Conservation (phyloP, 306 rosid species). For the Amphicarpaea edgeworthii region DNA sequence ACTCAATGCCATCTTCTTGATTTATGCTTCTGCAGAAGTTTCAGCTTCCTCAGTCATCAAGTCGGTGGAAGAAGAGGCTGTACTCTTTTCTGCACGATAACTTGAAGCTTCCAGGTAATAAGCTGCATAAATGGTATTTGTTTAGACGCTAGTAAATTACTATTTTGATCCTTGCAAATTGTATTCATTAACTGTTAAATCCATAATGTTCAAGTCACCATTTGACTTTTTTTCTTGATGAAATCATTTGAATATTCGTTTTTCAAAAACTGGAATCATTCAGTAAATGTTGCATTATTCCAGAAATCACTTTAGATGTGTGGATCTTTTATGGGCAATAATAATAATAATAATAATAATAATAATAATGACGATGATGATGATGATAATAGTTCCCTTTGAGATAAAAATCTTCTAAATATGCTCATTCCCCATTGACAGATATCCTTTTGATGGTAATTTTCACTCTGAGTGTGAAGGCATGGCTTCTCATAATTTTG, state of each 20-base stretch:
- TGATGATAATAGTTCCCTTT: conserved; percentile 23
- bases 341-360: conserved; percentile 8
- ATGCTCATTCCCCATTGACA: conserved; percentile 54
- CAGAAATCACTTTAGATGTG: conserved; percentile 26
- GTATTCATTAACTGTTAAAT: conserved; percentile 6
- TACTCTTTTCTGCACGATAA: conserved; percentile 80
- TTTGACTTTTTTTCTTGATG: neutral
- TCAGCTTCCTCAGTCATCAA: conserved; percentile 86
- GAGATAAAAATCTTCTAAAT: conserved; percentile 48
- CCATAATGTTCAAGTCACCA: conserved; percentile 19
- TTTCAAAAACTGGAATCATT: conserved; percentile 1
- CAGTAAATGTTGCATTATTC: neutral
- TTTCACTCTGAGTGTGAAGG: conserved; percentile 84
- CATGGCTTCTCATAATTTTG: conserved; percentile 71
- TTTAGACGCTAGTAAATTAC: neutral
- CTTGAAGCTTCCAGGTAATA: conserved; percentile 87
- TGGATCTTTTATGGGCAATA: conserved; percentile 1
- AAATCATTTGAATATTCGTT: conserved; percentile 24
- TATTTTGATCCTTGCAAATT: conserved; percentile 21
- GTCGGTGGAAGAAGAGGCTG: conserved; percentile 81
- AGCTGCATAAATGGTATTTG: conserved; percentile 37
- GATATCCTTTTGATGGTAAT: conserved; percentile 90
- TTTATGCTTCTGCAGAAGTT: conserved; percentile 68
- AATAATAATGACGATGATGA: conserved; percentile 11
- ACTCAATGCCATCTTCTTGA: conserved; percentile 27